Conservation (phyloP, 495 filamentous ascomycete genomes). For the Chlorociboria aeruginascens region DNA sequence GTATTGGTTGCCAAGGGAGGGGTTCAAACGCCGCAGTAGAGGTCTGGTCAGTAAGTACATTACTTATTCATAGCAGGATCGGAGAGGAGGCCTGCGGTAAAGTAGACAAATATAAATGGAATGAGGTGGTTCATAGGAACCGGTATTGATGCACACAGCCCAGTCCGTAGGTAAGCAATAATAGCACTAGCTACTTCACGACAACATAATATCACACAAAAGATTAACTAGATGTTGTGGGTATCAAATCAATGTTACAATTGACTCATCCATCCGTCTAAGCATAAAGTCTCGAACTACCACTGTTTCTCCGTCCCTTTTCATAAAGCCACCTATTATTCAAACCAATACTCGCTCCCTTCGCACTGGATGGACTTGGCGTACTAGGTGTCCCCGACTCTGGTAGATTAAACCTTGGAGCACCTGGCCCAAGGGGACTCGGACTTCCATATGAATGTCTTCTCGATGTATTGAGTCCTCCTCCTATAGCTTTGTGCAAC, state of each 20-base stretch:
- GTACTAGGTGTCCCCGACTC: constrained; percentile 35
- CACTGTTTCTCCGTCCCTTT: constrained; percentile 41
- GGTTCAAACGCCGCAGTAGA: too few relatives aligned
- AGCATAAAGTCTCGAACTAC: constrained; percentile 23
- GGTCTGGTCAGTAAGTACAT: too few relatives aligned
- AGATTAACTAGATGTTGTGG: neutral
- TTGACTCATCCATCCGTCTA: constrained; percentile 1
- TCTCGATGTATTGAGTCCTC: constrained; percentile 34
- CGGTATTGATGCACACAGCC: too few relatives aligned
- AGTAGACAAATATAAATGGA: too few relatives aligned
- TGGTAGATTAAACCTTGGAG: constrained; percentile 19
- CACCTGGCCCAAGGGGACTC: constrained; percentile 32
- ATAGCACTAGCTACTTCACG: too few relatives aligned
- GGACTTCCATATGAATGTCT: constrained; percentile 52
- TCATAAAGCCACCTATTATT: constrained; percentile 94
- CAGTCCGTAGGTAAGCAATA: too few relatives aligned
- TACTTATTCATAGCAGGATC: too few relatives aligned
- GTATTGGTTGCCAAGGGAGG: too few relatives aligned
- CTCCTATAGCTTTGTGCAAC: constrained; percentile 53
- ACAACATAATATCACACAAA: neutral
- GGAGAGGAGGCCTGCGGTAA: too few relatives aligned
- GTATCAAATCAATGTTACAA: constrained; percentile 14
- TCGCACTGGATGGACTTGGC: constrained; percentile 47
- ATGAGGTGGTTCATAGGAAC: too few relatives aligned
- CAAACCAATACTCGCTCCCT: constrained; percentile 56